Percentiles rank a stretch among this genome's conserved stretches.
phyloP scores from a whole-genome alignment of 2,329 filamentous ascomycete genomes.

The Pseudopyrenochaeta lycopersici region DNA sequence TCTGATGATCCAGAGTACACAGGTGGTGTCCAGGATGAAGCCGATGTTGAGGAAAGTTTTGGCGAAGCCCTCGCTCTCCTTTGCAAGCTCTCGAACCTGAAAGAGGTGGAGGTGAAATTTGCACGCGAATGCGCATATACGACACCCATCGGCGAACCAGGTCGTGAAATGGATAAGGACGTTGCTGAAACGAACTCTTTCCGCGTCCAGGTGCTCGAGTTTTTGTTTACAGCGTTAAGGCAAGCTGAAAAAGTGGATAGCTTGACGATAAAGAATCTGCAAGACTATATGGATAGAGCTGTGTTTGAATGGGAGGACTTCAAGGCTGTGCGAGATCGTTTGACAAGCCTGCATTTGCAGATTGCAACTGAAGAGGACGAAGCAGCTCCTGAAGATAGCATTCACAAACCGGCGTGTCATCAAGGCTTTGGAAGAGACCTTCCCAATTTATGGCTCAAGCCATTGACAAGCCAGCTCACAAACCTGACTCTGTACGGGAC shows the following conservation, averaged over 20 bases:
- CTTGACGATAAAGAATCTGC: conserved; percentile 33
- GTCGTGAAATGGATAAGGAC: not conserved
- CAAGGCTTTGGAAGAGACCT: conserved; percentile 28
- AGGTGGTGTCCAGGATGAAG: not conserved
- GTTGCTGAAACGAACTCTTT: conserved; percentile 15
- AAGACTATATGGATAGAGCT: conserved; percentile 15
- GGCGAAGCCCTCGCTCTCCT: conserved; percentile 1
- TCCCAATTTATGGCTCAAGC: conserved; percentile 27
- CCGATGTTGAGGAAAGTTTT: conserved; percentile 6
- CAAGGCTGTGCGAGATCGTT: conserved; percentile 11
- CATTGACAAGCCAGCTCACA: conserved; percentile 26
- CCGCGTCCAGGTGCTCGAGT: conserved; percentile 10
- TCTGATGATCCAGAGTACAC: conserved; percentile 4
- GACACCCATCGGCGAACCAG: not conserved
- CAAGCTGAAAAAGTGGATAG: conserved; percentile 8
- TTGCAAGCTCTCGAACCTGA: conserved; percentile 1
- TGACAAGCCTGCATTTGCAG: conserved; percentile 24
- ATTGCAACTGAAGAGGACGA: conserved; percentile 29
- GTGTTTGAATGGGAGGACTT: conserved; percentile 24
- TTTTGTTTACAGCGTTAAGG: conserved; percentile 7
- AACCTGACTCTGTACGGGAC: conserved; percentile 53
- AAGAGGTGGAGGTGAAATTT: conserved; percentile 20
- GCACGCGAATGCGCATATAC: conserved; percentile 4
- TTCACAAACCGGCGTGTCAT: conserved; percentile 14
- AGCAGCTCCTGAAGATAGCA: conserved; percentile 15